A percentile compares a stretch with the other conserved stretches of the same genome.
These are phyloP conservation scores for Cutaneotrichosporon dermatis DNA, from an alignment of 1,284 basidiomycete genomes.

Conservation along the genomic window DNA sequence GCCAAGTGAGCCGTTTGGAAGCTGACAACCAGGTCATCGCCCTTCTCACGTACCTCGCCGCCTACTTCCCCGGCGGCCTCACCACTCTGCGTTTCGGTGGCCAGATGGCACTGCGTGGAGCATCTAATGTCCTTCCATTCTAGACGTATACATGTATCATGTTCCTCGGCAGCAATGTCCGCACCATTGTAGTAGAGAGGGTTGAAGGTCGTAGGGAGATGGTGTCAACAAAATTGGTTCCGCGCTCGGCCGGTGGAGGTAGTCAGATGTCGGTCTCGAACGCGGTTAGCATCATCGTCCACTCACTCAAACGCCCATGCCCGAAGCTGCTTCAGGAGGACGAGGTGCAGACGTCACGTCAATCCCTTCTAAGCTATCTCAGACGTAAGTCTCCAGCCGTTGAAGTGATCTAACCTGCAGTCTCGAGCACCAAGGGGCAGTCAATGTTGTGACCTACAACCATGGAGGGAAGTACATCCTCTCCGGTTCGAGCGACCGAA, in stretches of 20 bases:
- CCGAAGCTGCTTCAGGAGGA: slow-evolving; percentile 15
- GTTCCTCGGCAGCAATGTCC: not conserved
- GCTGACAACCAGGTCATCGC: slow-evolving; percentile 59
- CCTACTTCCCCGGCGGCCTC: slow-evolving; percentile 79
- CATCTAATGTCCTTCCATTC: slow-evolving; percentile 70
- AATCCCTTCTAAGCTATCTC: slow-evolving; percentile 25
- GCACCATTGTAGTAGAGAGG: too few species aligned
- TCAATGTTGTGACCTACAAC: slow-evolving; percentile 79
- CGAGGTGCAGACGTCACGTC: slow-evolving; percentile 17
- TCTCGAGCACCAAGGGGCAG: slow-evolving; percentile 65
- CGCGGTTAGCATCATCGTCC: too few species aligned
- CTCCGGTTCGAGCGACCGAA: slow-evolving; percentile 84
- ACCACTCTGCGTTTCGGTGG: slow-evolving; percentile 74
- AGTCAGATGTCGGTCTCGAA: not conserved
- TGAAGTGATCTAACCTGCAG: slow-evolving; percentile 18
- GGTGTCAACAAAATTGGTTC: slow-evolving; percentile 2
- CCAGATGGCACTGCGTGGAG: slow-evolving; percentile 73
- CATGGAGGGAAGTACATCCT: slow-evolving; percentile 83
- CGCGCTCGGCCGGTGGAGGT: slow-evolving; percentile 1
- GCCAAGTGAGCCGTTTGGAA: not conserved
- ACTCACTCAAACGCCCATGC: not conserved
- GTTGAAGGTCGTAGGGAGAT: not conserved
- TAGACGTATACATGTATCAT: slow-evolving; percentile 36
- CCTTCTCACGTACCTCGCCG: slow-evolving; percentile 76
- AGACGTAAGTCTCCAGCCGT: slow-evolving; percentile 19